Conservation (phyloP, 192 early-diverging fungal genomes). For the Coemansia sp. region DNA sequence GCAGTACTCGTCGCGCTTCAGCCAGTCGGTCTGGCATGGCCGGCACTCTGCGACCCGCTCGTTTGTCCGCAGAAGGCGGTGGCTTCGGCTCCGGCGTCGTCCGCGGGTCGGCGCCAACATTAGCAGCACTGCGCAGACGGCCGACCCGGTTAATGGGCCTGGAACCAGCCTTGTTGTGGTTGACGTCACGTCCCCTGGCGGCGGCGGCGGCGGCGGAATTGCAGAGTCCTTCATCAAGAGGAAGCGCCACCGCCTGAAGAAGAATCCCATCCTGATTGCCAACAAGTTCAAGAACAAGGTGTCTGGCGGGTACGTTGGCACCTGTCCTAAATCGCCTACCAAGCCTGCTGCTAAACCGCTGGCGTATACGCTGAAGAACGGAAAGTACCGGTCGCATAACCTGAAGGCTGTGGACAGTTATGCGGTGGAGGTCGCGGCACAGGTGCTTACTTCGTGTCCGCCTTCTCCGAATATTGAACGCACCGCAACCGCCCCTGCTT, state of each 20-base stretch:
- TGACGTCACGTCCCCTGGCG: neutral
- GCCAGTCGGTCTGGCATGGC: conserved; percentile 20
- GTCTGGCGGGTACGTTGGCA: conserved; percentile 27
- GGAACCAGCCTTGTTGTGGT: neutral
- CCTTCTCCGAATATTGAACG: neutral
- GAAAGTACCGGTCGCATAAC: conserved; percentile 33
- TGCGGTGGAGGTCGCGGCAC: conserved; percentile 8
- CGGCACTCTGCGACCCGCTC: conserved; percentile 16
- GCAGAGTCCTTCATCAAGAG: neutral
- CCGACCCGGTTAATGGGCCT: neutral
- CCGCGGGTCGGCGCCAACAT: neutral
- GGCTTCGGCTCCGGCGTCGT: conserved; percentile 16
- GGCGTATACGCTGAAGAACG: conserved; percentile 46
- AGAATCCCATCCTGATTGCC: conserved; percentile 18
- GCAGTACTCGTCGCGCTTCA: conserved; percentile 53
- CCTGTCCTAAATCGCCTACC: conserved; percentile 20
- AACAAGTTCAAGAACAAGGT: conserved; percentile 42
- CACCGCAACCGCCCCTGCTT: too few species aligned
- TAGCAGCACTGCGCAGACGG: neutral
- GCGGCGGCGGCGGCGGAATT: neutral
- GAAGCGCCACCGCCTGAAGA: neutral
- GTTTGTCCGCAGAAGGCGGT: conserved; percentile 33
- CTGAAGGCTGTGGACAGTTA: conserved; percentile 9
- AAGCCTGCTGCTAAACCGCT: conserved; percentile 13
- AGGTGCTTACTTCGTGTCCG: neutral